Evolutionary conservation across 2,329 filamentous ascomycete species (phyloP).

Genomic region (Aspergillus sp.): DNA sequence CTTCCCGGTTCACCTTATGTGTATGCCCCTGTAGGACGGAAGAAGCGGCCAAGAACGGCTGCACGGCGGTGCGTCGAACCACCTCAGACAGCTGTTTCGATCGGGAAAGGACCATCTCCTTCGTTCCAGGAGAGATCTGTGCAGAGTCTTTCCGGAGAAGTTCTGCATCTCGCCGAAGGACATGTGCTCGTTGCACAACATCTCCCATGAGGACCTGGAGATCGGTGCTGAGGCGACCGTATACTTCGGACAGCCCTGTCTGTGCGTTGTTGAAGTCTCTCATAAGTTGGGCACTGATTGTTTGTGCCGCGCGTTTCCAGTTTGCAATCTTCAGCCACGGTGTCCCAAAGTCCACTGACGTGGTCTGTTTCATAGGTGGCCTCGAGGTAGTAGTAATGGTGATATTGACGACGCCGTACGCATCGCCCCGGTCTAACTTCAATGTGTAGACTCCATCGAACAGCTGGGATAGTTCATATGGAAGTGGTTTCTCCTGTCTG

Average conservation of each 20-base stretch:
- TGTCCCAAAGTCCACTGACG: slow-evolving; percentile 43
- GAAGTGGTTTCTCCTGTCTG: slow-evolving; percentile 39
- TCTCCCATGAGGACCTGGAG: slow-evolving; percentile 39
- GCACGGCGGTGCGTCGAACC: slow-evolving; percentile 29
- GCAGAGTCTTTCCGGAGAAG: slow-evolving; percentile 24
- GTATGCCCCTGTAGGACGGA: slow-evolving; percentile 30
- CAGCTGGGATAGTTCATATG: slow-evolving; percentile 49
- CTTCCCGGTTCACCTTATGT: slow-evolving; percentile 27
- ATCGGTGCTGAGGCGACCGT: slow-evolving; percentile 37
- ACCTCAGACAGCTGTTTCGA: slow-evolving; percentile 36
- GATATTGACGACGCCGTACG: slow-evolving; percentile 50
- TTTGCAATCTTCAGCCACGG: slow-evolving; percentile 48
- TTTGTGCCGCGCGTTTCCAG: slow-evolving; percentile 44
- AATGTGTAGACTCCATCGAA: slow-evolving; percentile 56
- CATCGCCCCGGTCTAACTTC: slow-evolving; percentile 49
- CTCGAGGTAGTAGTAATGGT: slow-evolving; percentile 43
- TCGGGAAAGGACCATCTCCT: slow-evolving; percentile 25
- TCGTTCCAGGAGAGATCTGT: slow-evolving; percentile 19
- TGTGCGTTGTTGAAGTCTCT: slow-evolving; percentile 40
- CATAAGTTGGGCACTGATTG: slow-evolving; percentile 34
- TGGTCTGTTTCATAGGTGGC: slow-evolving; percentile 34
- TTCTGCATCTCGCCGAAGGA: slow-evolving; percentile 30
- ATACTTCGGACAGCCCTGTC: slow-evolving; percentile 36
- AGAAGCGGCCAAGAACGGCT: slow-evolving; percentile 32
- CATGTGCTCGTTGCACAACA: slow-evolving; percentile 35